Base-by-base conservation (phyloP, 768 basidiomycete species). In the Mycena metata region DNA sequence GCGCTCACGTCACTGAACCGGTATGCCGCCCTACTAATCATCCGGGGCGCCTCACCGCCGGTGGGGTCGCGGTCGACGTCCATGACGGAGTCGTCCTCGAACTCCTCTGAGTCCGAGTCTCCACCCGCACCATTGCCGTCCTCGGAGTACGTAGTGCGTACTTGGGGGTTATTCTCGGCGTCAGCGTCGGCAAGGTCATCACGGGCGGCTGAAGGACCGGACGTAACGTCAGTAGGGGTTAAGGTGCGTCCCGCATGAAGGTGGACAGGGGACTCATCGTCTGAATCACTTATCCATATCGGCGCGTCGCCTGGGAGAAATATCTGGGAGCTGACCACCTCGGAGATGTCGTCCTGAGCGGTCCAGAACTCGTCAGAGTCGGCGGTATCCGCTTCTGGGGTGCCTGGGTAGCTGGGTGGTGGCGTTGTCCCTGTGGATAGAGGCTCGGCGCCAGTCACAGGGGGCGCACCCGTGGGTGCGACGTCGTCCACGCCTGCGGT, bases 341-440 rank as follows among this genome's bases (percentile, higher is more conserved):
- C 19, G 19, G 7, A 7, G 30, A n/a, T 12, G 51, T 52, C 51
- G 15, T 52, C 51, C 13, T 52, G 51, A 2, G 33, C 33, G 17
- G 16, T 35, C 51, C 51, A 52, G 2, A 39, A 13, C 24, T 57
- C 56, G 6, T 43, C 56, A 10, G 41, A 56, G 10, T 10, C n/a
- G 19, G 6, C 5, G 23, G n/a, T 41, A 7, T 12, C 17, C 11
- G 57, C 16, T 6, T 33, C 57, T 2, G 45, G 57, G 6, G 57
- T 46, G 2, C 57, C 45, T 1, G 57, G 57, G 19, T 59, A 59
- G 24, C 57, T 59, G 7, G 57, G 57, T 4, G 45, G 57, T 7
- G 57, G 57, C 0, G 57, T 59, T 3, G 54, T 19, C 6, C 54
- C 39, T 5, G 54, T 9, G n/a, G n/a, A n/a, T n/a, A n/a, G n/a